A percentile compares a stretch with the other conserved stretches of the same genome.
These are phyloP conservation scores for Pyrenopolyporus hunteri DNA, from an alignment of 495 filamentous ascomycete genomes.

Conservation along the genomic window DNA sequence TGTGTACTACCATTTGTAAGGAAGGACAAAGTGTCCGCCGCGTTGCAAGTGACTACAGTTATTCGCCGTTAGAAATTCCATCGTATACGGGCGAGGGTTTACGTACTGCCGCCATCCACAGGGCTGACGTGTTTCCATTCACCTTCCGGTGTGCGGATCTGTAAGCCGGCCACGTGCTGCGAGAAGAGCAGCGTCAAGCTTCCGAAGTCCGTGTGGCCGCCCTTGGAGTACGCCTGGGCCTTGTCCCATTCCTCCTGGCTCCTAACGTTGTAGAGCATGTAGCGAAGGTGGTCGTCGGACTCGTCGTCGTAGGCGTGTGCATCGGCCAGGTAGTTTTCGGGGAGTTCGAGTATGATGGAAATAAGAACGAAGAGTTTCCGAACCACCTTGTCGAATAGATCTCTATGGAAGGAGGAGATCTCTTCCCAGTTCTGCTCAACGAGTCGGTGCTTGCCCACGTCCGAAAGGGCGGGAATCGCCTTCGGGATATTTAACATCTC, in stretches of 20 bases:
- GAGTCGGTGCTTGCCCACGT: conserved; percentile 45
- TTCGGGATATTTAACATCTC: conserved; percentile 58
- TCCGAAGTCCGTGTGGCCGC: conserved; percentile 59
- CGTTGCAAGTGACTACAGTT: conserved; percentile 54
- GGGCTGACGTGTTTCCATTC: conserved; percentile 57
- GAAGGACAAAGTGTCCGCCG: conserved; percentile 53
- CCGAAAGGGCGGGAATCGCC: conserved; percentile 44
- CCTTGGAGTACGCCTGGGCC: conserved; percentile 32
- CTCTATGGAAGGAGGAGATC: conserved; percentile 30
- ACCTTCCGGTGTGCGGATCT: conserved; percentile 52
- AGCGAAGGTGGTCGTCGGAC: conserved; percentile 56
- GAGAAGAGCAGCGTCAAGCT: conserved; percentile 59
- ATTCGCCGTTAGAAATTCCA: background rate
- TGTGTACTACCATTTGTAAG: conserved; percentile 45
- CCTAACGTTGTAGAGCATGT: conserved; percentile 56
- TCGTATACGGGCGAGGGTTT: background rate
- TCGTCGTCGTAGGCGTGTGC: conserved; percentile 53
- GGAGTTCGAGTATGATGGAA: conserved; percentile 56
- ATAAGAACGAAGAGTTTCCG: conserved; percentile 56
- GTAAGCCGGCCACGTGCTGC: conserved; percentile 56
- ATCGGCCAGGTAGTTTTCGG: conserved; percentile 52
- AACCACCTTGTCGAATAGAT: conserved; percentile 36
- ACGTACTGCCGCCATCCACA: conserved; percentile 49
- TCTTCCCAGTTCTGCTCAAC: conserved; percentile 37
- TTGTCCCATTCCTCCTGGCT: conserved; percentile 37